Base-by-base conservation (phyloP, 2,329 filamentous ascomycete genomes). In the Epichloe coenophiala region DNA sequence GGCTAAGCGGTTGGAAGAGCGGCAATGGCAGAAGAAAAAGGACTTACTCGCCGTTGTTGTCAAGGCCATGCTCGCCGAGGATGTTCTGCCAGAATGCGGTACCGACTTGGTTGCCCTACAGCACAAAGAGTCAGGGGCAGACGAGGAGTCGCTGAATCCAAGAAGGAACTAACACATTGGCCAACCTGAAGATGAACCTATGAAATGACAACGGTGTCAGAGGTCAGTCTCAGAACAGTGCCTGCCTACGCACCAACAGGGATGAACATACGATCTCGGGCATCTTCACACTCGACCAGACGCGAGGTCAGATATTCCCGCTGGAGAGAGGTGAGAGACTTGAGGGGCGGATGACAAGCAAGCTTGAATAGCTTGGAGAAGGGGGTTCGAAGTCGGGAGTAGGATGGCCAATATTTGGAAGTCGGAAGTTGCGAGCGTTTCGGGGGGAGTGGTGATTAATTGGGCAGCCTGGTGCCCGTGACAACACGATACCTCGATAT, bases 151-250 rank as follows among this genome's bases (percentile, higher is more conserved):
- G 23, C 4, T n/a, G 17, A n/a, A 9, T 15, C 17, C 2, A 17
- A 6, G 9, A 13, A 50, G 50, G 51, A 47, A 75, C 74, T 72
- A 73, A 96, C 90, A 80, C 91, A 97, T 84, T 97, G 93, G 75
- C 93, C 93, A 80, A 93, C 97, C 79, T 97, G 93, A 65, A 98
- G 88, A 77, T 97, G 93, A 75, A 97, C 90, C 91, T 97, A 69
- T 65, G 70, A 71, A 67, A 67, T 57, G 17, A 13, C 23, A 38
- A 54, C 45, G 58, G 57, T 67, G 79, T 82, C 75, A 85, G 80
- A 72, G 61, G 44, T 49, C 21, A 47, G 38, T 35, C 3, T 35
- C 38, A 13, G n/a, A 33, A 47, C 33, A 36, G 33, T 44, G 40
- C 37, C 5, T 38, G 40, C 37, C 5, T 38, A 15, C 13, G 3